Base-by-base conservation (phyloP, 352 stramenopile species). In the Hyaloperonospora brassicae region DNA sequence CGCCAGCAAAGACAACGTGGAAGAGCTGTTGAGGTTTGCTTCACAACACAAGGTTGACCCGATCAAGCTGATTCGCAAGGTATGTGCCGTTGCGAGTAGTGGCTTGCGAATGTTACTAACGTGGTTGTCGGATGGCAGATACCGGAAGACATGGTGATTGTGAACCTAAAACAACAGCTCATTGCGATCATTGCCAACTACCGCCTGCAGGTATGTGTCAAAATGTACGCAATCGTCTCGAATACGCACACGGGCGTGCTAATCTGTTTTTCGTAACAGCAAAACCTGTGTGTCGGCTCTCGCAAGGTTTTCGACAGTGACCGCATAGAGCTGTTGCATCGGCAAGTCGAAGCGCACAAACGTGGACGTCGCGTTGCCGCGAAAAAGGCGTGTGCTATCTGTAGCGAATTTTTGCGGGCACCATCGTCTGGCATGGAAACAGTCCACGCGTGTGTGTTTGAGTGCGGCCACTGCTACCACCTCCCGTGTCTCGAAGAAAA, bases 391-490 rank as follows among this genome's bases (percentile, higher is more conserved):
- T 93, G 83, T 45, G 67, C 70, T 10, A 81, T 93, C 42, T 93
- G 83, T 55, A 72, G 52, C 46, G 69, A 86, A 14, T 41, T 81
- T 21, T 45, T 93, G 21, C 76, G 76, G 1, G 62, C 76, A 8
- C 62, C 72, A 12, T 73, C 72, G 0, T 66, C 68, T 2, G 63
- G 70, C n/a, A 78, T 70, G 52, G 70, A 75, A 50, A 76, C 51
- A 24, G 64, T 79, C 6, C 79, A 86, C 57, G 70, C 78, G 46
- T 93, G 82, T 47, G 77, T 87, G 17, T 93, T 90, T 44, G 83
- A 90, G 57, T 93, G 83, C 59, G 79, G 83, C 12, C 83, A 93
- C 43, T 83, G 73, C 52, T 93, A 90, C 59, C 83, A 93, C 49
- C 55, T 89, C 14, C 68, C 75, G 31, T 93, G 83, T 45, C 61